Conservation (phyloP, 2,329 filamentous ascomycete species). For the Trichoderma arundinaceum region DNA sequence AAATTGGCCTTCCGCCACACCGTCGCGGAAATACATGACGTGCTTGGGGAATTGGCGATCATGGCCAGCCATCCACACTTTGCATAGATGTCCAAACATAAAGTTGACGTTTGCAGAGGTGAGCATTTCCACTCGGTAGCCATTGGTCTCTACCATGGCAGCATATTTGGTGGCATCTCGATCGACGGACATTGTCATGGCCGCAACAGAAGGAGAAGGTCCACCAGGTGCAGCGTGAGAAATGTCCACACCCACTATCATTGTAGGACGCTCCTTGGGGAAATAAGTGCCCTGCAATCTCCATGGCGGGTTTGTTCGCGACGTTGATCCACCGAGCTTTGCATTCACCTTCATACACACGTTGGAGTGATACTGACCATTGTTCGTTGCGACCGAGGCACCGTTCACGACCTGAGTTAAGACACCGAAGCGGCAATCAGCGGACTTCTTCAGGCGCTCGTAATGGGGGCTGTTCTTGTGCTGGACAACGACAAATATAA, state of each 20-base stretch:
- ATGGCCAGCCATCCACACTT: conserved; percentile 68
- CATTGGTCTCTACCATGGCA: conserved; percentile 82
- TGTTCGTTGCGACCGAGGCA: conserved; percentile 69
- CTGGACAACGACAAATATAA: conserved; percentile 79
- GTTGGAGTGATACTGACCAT: conserved; percentile 88
- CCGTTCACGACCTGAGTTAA: conserved; percentile 82
- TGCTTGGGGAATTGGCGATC: conserved; percentile 60
- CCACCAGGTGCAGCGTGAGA: conserved; percentile 79
- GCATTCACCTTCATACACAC: conserved; percentile 97
- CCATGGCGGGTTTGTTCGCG: conserved; percentile 48
- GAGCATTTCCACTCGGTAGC: conserved; percentile 80
- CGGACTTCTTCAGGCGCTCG: conserved; percentile 84
- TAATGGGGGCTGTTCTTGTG: conserved; percentile 76
- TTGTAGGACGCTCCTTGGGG: conserved; percentile 60
- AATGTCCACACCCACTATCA: conserved; percentile 90
- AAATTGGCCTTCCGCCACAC: conserved; percentile 88
- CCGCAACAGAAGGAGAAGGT: conserved; percentile 75
- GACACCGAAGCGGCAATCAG: conserved; percentile 83
- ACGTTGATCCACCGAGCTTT: conserved; percentile 87
- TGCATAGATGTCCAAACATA: conserved; percentile 69
- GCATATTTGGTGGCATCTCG: conserved; percentile 73
- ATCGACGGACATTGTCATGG: conserved; percentile 84
- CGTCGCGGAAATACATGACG: conserved; percentile 91
- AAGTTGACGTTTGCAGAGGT: conserved; percentile 66
- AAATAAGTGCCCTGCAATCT: conserved; percentile 44